Evolutionary conservation across 2,329 filamentous ascomycete genomes (phyloP), one percentile per base, ranked within the genome.

Genomic region (Penicillium paneum): DNA sequence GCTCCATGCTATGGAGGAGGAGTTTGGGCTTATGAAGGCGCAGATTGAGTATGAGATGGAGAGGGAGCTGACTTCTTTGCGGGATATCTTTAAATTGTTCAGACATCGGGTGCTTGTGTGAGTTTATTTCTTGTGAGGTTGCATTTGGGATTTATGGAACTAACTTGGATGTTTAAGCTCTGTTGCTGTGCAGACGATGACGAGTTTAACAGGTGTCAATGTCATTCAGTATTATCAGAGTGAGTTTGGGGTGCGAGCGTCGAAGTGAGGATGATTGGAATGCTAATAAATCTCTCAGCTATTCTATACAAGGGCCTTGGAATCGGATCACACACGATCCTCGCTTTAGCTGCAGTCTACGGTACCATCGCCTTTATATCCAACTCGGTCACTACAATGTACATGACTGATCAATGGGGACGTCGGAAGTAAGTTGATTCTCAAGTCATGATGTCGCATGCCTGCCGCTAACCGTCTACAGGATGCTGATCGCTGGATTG

Each of bases 41-140:
- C 79, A 81, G 67, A 81, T 82, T 58, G 77, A 81, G 59, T 84
- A 79, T 65, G 82, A 84, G 66, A 81, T 79, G 77, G 73, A 80
- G 59, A 71, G 82, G 6, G 81, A 84, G 64, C 72, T 83, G 56
- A 80, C 70, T 17, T 78, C 78, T 1, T 78, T 78, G 52, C 68
- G 64, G 36, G 81, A 84, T 58, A 79, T 83, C 36, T 83, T 79
- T 52, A 72, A 60, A 41, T 63, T 83, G 7, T 83, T 79, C 60
- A 71, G 80, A 13, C 80, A 77, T 55, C 75, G 81, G 24, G 80
- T 76, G 7, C 59, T 83, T 45, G 80, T 80, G 67, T 78, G 58
- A 55, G 72, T 70, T 21, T 13, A 5, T 5, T 34, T 17, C 13
- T 39, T n/a, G 2, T 8, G 19, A n/a, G n/a, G 2, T 8, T 6